A percentile compares a stretch with the other conserved stretches of the same genome.
These are phyloP conservation scores for Waitea zeae DNA, from an alignment of 1,284 basidiomycete species.

Conservation along the genomic window DNA sequence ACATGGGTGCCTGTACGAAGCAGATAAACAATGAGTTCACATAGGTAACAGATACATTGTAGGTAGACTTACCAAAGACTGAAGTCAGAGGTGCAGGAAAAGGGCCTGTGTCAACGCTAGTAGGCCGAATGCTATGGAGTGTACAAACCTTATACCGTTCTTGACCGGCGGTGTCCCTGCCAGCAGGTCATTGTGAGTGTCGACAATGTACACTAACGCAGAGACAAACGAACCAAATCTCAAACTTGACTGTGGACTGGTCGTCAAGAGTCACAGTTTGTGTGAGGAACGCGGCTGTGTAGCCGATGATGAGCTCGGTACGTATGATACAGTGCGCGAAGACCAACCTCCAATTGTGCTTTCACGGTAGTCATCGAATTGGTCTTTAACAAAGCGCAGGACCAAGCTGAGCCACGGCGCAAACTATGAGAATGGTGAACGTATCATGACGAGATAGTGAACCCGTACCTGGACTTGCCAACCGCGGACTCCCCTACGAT, in stretches of 20 bases:
- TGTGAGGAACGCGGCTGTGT: constrained; percentile 82
- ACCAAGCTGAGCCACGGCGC: constrained; percentile 74
- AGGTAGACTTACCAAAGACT: constrained; percentile 41
- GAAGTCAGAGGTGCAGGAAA: constrained; percentile 7
- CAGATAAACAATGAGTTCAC: constrained; percentile 6
- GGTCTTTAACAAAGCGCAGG: constrained; percentile 89
- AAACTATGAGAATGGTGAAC: neutral
- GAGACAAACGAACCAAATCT: constrained; percentile 90
- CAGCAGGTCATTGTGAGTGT: no score
- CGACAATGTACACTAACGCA: no score
- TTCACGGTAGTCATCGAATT: constrained; percentile 95
- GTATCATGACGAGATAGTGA: neutral
- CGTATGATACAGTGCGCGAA: constrained; percentile 3
- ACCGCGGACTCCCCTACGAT: constrained; percentile 84
- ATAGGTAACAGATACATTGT: neutral
- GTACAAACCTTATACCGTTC: constrained; percentile 79
- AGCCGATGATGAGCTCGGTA: constrained; percentile 2
- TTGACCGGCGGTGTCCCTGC: constrained; percentile 84
- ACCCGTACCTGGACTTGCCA: constrained; percentile 78
- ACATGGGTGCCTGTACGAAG: constrained; percentile 82
- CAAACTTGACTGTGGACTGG: constrained; percentile 87
- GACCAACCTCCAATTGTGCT: constrained; percentile 67
- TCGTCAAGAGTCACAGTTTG: constrained; percentile 89
- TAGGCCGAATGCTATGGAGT: constrained; percentile 5
- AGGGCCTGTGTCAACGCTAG: constrained; percentile 5